These are phyloP conservation scores for Yamadazyma spencermartinsiae DNA, from an alignment of 1,139 yeast species.

Conservation along the genomic window DNA sequence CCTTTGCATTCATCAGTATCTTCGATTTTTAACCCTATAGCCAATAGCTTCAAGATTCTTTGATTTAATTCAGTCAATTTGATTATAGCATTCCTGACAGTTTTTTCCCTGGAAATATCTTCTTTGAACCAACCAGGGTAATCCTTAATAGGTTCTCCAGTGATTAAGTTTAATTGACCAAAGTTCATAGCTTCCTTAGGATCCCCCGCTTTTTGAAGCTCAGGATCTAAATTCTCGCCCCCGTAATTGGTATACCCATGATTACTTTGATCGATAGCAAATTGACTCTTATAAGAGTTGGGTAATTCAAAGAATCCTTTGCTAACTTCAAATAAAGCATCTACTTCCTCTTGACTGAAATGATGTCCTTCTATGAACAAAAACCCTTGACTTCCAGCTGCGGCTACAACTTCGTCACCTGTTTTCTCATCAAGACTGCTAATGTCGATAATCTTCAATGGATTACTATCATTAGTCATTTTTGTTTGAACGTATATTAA, in stretches of 20 bases:
- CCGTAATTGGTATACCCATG: conserved; percentile 65
- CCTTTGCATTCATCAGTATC: conserved; percentile 33
- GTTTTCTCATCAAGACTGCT: conserved; percentile 42
- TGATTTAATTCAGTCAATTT: conserved; percentile 47
- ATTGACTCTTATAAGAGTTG: conserved; percentile 44
- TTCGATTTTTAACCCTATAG: conserved; percentile 60
- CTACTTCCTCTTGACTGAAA: conserved; percentile 59
- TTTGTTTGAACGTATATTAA: not conserved
- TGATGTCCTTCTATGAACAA: conserved; percentile 73
- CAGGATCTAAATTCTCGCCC: conserved; percentile 59
- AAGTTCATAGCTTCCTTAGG: conserved; percentile 64
- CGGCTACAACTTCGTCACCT: conserved; percentile 55
- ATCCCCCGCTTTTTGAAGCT: conserved; percentile 48
- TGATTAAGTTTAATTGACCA: conserved; percentile 37
- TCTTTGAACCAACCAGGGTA: conserved; percentile 47
- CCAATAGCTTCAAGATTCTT: conserved; percentile 50
- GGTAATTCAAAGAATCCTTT: conserved; percentile 57
- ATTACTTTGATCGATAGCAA: conserved; percentile 50
- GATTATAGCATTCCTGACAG: conserved; percentile 30
- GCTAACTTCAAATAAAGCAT: conserved; percentile 53
- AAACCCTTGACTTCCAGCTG: conserved; percentile 71
- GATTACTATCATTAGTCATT: conserved; percentile 23
- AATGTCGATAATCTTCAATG: conserved; percentile 57
- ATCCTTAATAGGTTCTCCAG: conserved; percentile 33
- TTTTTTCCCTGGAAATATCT: conserved; percentile 29